Base-by-base conservation (phyloP, 768 basidiomycete genomes). In the Auricularia cornea region DNA sequence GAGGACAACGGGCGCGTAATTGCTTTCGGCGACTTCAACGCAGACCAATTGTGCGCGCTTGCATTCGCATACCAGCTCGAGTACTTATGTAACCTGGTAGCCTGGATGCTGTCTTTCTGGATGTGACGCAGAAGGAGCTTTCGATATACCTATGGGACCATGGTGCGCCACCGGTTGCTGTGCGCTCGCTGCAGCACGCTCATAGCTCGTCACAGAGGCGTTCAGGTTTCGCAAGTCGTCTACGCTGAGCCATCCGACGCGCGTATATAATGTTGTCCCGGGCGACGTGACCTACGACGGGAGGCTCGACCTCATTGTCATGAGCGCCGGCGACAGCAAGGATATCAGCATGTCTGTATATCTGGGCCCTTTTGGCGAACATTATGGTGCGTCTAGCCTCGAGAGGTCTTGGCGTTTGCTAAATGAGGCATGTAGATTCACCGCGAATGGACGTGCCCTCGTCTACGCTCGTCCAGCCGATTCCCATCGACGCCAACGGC, bases 251-350 rank as follows among this genome's bases (percentile, higher is more conserved):
- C 87, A 90, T 75, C 73, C 82, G 6, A 66, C 72, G 30, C 79
- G 78, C 32, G 79, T 97, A 26, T 76, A 83, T 65, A 97, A 97
- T 70, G 87, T 95, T 60, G 83, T 98, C 11, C 94, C 95, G 0
- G 92, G 91, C 26, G 97, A 99, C 75, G 97, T 90, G 70, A 90
- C 94, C 29, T 90, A 94, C 70, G 89, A 94, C 63, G 97, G 97
- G 32, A 87, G 84, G 68, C 81, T 98, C 3, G 97, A 98, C 74
- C 71, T 97, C 1, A 83, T 98, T 1, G 84, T 98, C 56, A 94
- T 98, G 90, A 84, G 87, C 51, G 79, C 85, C 62, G 80, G 81
- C 66, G 73, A 71, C 59, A 77, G 69, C 51, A 78, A 67, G 60
- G 83, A 82, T 62, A 72, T 92, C 38, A 84, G 87, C 32, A 81